Evolutionary conservation across 2,329 filamentous ascomycete species (phyloP), one percentile per base, ranked within the genome.

Genomic region (Neofusicoccum laricinum): DNA sequence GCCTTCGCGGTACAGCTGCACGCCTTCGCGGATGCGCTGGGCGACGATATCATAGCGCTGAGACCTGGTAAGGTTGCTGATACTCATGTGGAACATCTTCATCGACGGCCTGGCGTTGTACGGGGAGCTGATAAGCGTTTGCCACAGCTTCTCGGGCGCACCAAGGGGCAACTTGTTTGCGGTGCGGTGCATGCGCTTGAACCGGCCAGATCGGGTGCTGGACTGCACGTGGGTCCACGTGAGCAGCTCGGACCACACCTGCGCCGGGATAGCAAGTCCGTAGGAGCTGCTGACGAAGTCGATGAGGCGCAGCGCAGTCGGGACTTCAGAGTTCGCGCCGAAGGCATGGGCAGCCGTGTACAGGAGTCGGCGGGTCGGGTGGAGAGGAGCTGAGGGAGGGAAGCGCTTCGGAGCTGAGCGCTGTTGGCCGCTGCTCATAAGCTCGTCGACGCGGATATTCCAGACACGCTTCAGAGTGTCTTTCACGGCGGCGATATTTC

Each of bases 281-380:
- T 90, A 91, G 6, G 79, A 78, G 1, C 76, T 76, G 0, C 90
- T 88, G 53, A 93, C 73, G 68, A 85, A 85, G 65, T 90, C 83
- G 12, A 93, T 76, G 0, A 90, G 70, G 45, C 84, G 81, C 30
- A 89, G 71, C 12, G 86, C 90, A 1, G 82, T 79, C 0, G 80
- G 72, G 3, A 92, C 80, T 63, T 88, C 81, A 53, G 85, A 87
- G 74, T 89, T 91, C 66, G 82, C 83, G n/a, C 89, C 85, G 67
- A 89, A 90, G 1, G 82, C 80, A 71, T 92, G 87, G 5, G 89
- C 88, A n/a, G 93, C 77, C 8, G 88, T 84, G 63, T 85, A 80
- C 21, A 94, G 80, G 0, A 93, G 79, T 2, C 79, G 78, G 7
- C 73, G 67, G 0, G 84, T 86, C 2, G 91, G 91, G 58, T 80